Base-by-base conservation (phyloP, 129 eudicot genomes). In the Solidago caesia region DNA sequence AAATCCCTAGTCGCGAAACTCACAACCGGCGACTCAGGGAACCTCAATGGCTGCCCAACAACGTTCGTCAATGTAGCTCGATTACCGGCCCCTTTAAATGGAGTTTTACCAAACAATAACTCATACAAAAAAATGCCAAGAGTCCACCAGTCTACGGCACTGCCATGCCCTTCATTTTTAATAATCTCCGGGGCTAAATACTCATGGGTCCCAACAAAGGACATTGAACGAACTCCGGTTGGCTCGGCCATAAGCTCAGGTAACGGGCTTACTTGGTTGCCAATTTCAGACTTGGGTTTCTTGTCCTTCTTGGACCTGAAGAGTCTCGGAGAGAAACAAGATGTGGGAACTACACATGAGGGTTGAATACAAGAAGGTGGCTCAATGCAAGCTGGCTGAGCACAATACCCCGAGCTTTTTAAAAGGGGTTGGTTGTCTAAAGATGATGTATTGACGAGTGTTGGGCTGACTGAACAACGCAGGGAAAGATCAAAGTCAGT, bases 111-210 rank as follows among this genome's bases (percentile, higher is more conserved):
- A 25, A 86, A 93, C 72, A 93, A 67, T 2, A 93, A 52, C 67
- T 93, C 98, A 26, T 90, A 90, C 8, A 93, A 69, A 67, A 93
- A 93, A 25, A 93, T 90, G 53, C 97, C 98, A 1, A 90, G 84
- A 0, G 97, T 90, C 98, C 98, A 93, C 98, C 98, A 93, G 67
- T 93, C 98, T 44, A 93, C 98, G 0, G 98, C 97, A 64, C 96
- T 88, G 0, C 98, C 98, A 53, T 93, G 98, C 9, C 98, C 97
- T 82, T 93, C 98, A 16, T 92, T 92, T 70, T 92, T 92, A 59
- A 92, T 92, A 55, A 92, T 92, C 84, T 92, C 97, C 2, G 97
- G 97, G 2, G 97, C 97, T 58, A 92, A 75, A 75, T 92, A 92
- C 82, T 92, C 97, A 27, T 92, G 97, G 77, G 97, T 92, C 75